Evolutionary conservation across 768 basidiomycete genomes (phyloP).

Genomic region (Boletus edulis): DNA sequence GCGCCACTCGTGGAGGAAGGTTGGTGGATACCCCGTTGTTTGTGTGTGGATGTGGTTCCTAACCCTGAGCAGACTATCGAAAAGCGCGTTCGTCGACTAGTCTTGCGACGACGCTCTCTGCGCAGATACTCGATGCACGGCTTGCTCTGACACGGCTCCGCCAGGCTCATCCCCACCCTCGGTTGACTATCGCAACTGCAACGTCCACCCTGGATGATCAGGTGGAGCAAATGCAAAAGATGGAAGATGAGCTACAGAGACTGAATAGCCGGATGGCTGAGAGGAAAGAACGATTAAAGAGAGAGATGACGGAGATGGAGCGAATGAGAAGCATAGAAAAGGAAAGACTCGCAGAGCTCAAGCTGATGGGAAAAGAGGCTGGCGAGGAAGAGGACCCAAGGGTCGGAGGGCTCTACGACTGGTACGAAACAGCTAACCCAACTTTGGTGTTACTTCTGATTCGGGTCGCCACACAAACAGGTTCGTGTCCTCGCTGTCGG

Average conservation of each 20-base stretch:
- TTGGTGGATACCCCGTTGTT: constrained; percentile 18
- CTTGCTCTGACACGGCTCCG: constrained; percentile 77
- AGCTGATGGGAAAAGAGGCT: constrained; percentile 46
- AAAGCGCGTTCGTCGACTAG: constrained; percentile 51
- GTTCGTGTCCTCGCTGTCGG: constrained; percentile 64
- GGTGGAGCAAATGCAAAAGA: constrained; percentile 73
- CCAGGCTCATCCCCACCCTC: constrained; percentile 75
- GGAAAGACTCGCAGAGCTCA: constrained; percentile 58
- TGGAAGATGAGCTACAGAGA: constrained; percentile 62
- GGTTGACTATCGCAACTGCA: constrained; percentile 74
- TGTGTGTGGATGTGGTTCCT: neutral
- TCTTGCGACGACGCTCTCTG: constrained; percentile 58
- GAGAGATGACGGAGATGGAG: constrained; percentile 54
- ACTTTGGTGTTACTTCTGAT: constrained; percentile 2
- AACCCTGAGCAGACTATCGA: constrained; percentile 48
- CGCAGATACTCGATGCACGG: constrained; percentile 81
- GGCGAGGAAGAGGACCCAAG: constrained; percentile 64
- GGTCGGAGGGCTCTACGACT: constrained; percentile 64
- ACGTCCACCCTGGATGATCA: constrained; percentile 72
- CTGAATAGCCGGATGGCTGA: constrained; percentile 49
- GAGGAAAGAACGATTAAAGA: constrained; percentile 63
- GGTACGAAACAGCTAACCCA: constrained; percentile 41
- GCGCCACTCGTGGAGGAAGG: constrained; percentile 72
- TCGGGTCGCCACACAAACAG: constrained; percentile 34
- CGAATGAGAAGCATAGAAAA: constrained; percentile 59